phyloP scores from a whole-genome alignment of 73 alveolate species.

The Blepharisma stoltei region DNA sequence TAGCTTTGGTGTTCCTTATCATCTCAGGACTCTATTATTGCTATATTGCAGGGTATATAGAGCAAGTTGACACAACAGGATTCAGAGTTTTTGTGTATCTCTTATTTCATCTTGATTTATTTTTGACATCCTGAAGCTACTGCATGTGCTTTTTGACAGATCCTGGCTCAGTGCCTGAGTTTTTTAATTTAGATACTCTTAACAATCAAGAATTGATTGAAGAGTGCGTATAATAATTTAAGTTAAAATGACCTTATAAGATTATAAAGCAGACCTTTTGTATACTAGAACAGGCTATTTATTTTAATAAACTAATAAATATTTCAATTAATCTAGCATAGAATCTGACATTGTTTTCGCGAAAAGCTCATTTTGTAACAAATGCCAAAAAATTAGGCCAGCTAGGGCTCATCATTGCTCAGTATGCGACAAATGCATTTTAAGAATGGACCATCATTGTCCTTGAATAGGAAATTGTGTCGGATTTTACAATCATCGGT shows the following conservation, averaged over 20 bases:
- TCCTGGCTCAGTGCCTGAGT: neutral
- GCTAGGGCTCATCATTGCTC: conserved; percentile 55
- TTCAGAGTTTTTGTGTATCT: neutral
- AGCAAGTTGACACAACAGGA: neutral
- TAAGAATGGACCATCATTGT: conserved; percentile 56
- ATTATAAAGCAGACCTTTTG: too few relatives aligned
- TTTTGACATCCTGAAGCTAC: neutral
- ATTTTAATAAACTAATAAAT: too few relatives aligned
- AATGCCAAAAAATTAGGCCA: conserved; percentile 41
- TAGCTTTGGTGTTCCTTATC: neutral
- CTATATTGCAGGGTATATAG: neutral
- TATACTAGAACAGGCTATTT: too few relatives aligned
- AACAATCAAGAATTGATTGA: neutral
- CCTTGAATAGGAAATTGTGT: conserved; percentile 57
- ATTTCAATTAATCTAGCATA: too few relatives aligned
- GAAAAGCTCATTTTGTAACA: neutral
- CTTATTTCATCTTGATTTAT: neutral
- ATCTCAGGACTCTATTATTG: neutral
- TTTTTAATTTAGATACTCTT: neutral
- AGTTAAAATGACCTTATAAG: too few relatives aligned
- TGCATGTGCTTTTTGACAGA: neutral
- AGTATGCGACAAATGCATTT: conserved; percentile 44
- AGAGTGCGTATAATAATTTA: neutral
- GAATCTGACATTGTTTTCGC: too few relatives aligned
- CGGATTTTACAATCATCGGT: conserved; percentile 38